Evolutionary conservation across 495 filamentous ascomycete genomes (phyloP), one percentile per base, ranked within the genome.

Genomic region (Gamarada debralockiae): DNA sequence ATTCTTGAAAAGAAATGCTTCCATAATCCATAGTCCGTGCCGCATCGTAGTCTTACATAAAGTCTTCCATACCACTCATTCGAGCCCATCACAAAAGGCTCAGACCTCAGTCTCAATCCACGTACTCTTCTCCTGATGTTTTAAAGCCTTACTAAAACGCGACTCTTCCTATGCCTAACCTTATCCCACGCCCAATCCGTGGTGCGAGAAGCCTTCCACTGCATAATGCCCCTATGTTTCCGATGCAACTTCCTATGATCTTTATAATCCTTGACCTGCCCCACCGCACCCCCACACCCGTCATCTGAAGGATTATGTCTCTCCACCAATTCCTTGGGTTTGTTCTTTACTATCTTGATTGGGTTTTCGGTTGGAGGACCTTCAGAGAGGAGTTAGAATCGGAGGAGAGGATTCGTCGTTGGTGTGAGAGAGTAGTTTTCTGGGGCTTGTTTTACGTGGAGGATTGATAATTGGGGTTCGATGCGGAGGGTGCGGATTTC

Each of bases 191-290:
- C 72, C 58, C 84, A 85, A 57, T 79, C 76, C 51, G 76, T 66
- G 58, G 79, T 76, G 58, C 83, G 59, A 48, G 78, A 79, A 20
- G 80, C 78, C 62, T 78, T 81, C 81, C 83, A 87, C 64, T 86
- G 84, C 83, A 86, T 86, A 48, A 85, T 54, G 1, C 83, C 84
- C 21, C 80, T 65, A 57, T 86, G 82, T 60, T 79, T 82, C 42
- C 84, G 66, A 60, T 83, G 79, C 55, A 85, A 72, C 40, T 77
- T 69, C 57, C 75, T 75, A 53, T 85, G 78, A 59, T 75, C 69
- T 57, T 74, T 74, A 62, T 83, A 79, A 41, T 78, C 70, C 53
- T 72, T 70, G 17, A 77, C 14, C 50, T 76, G 70, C 14, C 63
- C 66, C 4, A 68, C 25, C 2, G 65, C 51, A 2, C 79, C 76